These are phyloP conservation scores for Diutina neorugosa DNA, from an alignment of 1,139 yeast species.

Conservation along the genomic window DNA sequence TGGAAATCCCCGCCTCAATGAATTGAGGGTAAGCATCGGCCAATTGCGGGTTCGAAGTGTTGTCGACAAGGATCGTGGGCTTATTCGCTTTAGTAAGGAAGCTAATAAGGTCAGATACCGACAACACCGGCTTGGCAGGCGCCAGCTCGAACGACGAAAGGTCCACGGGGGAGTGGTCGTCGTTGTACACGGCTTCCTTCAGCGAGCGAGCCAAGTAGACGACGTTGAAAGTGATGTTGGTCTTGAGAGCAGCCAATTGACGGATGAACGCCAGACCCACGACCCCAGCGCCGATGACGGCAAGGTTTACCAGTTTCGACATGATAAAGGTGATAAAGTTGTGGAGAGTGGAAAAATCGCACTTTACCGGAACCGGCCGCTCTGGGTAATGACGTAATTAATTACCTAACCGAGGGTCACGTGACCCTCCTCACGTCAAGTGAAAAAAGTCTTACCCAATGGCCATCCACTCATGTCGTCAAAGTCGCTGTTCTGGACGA, in stretches of 20 bases:
- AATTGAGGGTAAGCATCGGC: slow-evolving; percentile 71
- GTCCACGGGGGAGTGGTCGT: slow-evolving; percentile 61
- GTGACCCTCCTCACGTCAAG: background rate
- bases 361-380: background rate
- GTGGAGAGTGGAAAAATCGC: background rate
- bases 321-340: background rate
- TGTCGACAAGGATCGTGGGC: slow-evolving; percentile 83
- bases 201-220: slow-evolving; percentile 68
- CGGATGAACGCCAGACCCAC: slow-evolving; percentile 78
- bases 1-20: slow-evolving; percentile 67
- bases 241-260: slow-evolving; percentile 55
- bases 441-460: background rate
- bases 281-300: slow-evolving; percentile 85
- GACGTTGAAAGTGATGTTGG: slow-evolving; percentile 55
- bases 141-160: slow-evolving; percentile 49
- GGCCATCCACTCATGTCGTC: slow-evolving; percentile 1
- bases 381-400: background rate
- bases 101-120: slow-evolving; percentile 44
- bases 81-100: slow-evolving; percentile 53
- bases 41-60: slow-evolving; percentile 73
- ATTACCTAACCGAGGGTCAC: background rate
- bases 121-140: slow-evolving; percentile 34
- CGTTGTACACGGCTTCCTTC: slow-evolving; percentile 51
- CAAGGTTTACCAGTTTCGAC: slow-evolving; percentile 54
- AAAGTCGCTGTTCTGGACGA: background rate